phyloP scores from a whole-genome alignment of 1,284 basidiomycete genomes.

The Clitocybe nebularis region DNA sequence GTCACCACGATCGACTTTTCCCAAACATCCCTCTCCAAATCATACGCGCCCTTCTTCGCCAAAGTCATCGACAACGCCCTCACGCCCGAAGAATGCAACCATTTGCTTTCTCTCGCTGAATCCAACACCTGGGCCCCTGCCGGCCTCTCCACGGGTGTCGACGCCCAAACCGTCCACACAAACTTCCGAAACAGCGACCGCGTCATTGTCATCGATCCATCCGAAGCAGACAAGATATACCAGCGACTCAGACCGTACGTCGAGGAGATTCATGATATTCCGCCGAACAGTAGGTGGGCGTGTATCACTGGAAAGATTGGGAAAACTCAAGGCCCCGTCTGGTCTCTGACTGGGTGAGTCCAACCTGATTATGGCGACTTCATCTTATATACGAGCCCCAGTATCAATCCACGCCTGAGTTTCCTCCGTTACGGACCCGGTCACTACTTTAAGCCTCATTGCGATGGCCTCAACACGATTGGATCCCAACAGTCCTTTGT shows the following conservation, averaged over 20 bases:
- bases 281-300: constrained; percentile 24
- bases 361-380: neutral
- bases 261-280: constrained; percentile 26
- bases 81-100: constrained; percentile 28
- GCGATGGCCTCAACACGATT: constrained; percentile 31
- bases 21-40: constrained; percentile 22
- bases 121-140: constrained; percentile 29
- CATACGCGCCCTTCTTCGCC: constrained; percentile 32
- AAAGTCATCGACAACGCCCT: constrained; percentile 32
- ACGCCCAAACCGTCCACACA: constrained; percentile 26
- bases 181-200: constrained; percentile 35
- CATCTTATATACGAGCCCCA: constrained; percentile 7
- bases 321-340: constrained; percentile 29
- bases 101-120: constrained; percentile 24
- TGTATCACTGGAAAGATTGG: constrained; percentile 28
- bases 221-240: constrained; percentile 25
- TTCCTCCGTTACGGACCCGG: constrained; percentile 38
- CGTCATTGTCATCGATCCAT: constrained; percentile 24
- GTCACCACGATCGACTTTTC: constrained; percentile 28
- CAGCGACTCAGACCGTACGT: constrained; percentile 28
- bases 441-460: constrained; percentile 38
- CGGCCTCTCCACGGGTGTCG: constrained; percentile 21
- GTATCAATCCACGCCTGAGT: constrained; percentile 33
- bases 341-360: constrained; percentile 28
- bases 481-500: constrained; percentile 32